A percentile compares a stretch with the other conserved stretches of the same genome.
Evolutionary conservation across 495 filamentous ascomycete genomes (phyloP).

Genomic region (Symbiotaphrina buchneri): DNA sequence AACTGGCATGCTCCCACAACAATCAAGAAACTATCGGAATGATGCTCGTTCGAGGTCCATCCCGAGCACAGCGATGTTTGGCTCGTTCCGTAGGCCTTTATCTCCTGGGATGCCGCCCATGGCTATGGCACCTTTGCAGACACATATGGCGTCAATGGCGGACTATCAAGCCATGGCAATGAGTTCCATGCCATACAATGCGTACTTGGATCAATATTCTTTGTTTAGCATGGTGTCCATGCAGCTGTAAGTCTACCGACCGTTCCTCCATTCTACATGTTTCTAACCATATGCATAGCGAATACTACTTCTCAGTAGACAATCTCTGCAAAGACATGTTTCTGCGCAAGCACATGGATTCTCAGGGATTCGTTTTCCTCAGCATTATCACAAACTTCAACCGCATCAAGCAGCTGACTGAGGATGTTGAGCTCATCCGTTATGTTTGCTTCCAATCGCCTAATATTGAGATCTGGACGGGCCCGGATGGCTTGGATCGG

Average conservation of each 20-base stretch:
- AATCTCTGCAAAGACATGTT: conserved; percentile 91
- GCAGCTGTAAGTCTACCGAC: conserved; percentile 36
- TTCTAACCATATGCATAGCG: conserved; percentile 17
- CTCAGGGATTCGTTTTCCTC: conserved; percentile 73
- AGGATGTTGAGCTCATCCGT: conserved; percentile 50
- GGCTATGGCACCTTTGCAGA: conserved; percentile 11
- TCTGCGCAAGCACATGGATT: conserved; percentile 81
- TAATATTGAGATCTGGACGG: conserved; percentile 42
- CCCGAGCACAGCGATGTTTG: conserved; percentile 16
- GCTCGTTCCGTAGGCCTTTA: too few species aligned
- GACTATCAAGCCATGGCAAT: conserved; percentile 31
- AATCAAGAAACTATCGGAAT: conserved; percentile 4
- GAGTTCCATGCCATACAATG: conserved; percentile 37
- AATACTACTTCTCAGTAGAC: conserved; percentile 93
- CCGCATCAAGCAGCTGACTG: conserved; percentile 53
- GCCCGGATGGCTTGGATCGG: conserved; percentile 55
- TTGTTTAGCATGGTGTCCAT: conserved; percentile 33
- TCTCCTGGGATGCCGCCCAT: too few species aligned
- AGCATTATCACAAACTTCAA: conserved; percentile 60
- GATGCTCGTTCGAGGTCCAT: conserved; percentile 25
- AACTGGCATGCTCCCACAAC: too few species aligned
- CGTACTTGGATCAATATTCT: conserved; percentile 30
- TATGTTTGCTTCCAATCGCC: conserved; percentile 47
- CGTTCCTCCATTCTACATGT: background rate
- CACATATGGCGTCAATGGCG: conserved; percentile 17